Evolutionary conservation across 2,329 filamentous ascomycete genomes (phyloP).

Genomic region (Hypoxylon sp.): DNA sequence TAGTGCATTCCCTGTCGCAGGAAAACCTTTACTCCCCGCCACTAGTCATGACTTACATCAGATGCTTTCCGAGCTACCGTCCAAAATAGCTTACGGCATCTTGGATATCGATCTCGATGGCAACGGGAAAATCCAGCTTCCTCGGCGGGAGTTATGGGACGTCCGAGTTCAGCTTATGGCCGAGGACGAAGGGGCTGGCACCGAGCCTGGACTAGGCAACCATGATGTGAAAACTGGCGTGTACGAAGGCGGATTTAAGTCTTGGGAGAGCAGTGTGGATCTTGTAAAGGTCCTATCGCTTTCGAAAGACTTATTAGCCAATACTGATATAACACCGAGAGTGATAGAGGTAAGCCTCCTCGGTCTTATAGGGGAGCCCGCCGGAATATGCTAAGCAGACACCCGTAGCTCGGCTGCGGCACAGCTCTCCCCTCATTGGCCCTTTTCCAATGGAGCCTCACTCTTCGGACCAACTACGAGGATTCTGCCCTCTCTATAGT

Average conservation of each 20-base stretch:
- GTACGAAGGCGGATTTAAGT: slow-evolving; percentile 91
- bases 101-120: slow-evolving; percentile 74
- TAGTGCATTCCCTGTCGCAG: slow-evolving; percentile 73
- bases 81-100: slow-evolving; percentile 79
- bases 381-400: slow-evolving; percentile 48
- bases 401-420: slow-evolving; percentile 79
- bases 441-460: slow-evolving; percentile 74
- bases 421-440: slow-evolving; percentile 81
- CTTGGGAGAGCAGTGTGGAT: slow-evolving; percentile 89
- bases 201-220: slow-evolving; percentile 68
- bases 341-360: slow-evolving; percentile 68
- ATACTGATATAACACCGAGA: slow-evolving; percentile 57
- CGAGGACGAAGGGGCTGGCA: slow-evolving; percentile 67
- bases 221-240: slow-evolving; percentile 85
- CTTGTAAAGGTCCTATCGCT: slow-evolving; percentile 77
- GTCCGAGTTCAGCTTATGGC: slow-evolving; percentile 86
- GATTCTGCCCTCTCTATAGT: slow-evolving; percentile 68
- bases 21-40: slow-evolving; percentile 72
- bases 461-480: slow-evolving; percentile 49
- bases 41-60: slow-evolving; percentile 65
- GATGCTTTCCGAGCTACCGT: slow-evolving; percentile 75
- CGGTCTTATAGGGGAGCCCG: background rate
- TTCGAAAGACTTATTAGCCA: slow-evolving; percentile 56
- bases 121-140: slow-evolving; percentile 69
- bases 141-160: slow-evolving; percentile 85